Evolutionary conservation across 2,329 filamentous ascomycete species (phyloP).

Genomic region (Botryotinia calthae): DNA sequence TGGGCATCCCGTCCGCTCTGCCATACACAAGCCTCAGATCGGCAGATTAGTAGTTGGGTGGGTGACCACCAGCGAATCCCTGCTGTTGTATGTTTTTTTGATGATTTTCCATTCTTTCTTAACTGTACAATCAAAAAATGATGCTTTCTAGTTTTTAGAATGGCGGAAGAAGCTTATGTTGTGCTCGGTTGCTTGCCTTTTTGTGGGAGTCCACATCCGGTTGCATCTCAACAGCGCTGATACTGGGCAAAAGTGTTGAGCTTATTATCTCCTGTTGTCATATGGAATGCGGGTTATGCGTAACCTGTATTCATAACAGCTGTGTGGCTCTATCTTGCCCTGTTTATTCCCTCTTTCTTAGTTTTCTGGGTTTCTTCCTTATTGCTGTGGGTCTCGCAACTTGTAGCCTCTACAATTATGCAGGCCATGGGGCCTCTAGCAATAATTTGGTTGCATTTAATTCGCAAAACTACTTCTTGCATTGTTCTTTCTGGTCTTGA

Average conservation of each 20-base stretch:
- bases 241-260: background rate
- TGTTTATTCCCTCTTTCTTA: background rate
- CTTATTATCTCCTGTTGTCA: background rate
- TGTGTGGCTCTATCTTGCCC: background rate
- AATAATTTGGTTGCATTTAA: background rate
- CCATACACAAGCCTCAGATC: constrained; percentile 10
- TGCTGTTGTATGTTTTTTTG: constrained; percentile 8
- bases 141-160: background rate
- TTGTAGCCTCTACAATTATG: background rate
- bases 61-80: constrained; percentile 9
- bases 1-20: constrained; percentile 2
- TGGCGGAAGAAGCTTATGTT: background rate
- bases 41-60: constrained; percentile 15
- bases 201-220: background rate
- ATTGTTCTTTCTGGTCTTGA: background rate
- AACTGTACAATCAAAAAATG: background rate
- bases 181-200: background rate
- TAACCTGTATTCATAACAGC: background rate
- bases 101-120: background rate
- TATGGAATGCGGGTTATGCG: background rate
- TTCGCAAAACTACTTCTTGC: background rate
- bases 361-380: background rate
- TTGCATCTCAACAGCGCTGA: background rate
- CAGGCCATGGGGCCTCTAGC: background rate
- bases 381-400: background rate